Conservation (phyloP, 257 asterid genomes). For the Plantago ovata region DNA sequence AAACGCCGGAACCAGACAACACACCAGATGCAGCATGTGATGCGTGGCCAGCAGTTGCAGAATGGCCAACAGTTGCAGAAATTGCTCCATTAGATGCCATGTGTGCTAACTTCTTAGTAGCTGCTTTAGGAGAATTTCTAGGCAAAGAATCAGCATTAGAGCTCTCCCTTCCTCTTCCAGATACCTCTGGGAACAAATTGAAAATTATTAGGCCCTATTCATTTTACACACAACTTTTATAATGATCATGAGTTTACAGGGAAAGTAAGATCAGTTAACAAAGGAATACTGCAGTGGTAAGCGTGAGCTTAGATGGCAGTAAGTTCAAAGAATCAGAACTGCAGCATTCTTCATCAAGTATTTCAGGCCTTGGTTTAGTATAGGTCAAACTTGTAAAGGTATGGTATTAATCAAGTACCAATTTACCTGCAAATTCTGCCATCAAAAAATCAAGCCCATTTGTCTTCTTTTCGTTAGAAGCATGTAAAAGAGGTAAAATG, state of each 20-base stretch:
- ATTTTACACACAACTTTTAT: constrained; percentile 7
- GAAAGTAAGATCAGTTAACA: constrained; percentile 17
- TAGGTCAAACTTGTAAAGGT: background rate
- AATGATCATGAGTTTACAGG: constrained; percentile 9
- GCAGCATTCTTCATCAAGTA: constrained; percentile 8
- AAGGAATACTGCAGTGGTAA: constrained; percentile 1
- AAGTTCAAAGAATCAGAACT: constrained; percentile 8
- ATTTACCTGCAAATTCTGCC: constrained; percentile 93
- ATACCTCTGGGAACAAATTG: constrained; percentile 58
- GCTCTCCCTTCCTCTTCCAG: constrained; percentile 82
- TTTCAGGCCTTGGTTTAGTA: background rate
- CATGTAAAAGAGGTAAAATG: constrained; percentile 48
- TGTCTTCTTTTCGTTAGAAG: constrained; percentile 55
- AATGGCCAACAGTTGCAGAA: constrained; percentile 56
- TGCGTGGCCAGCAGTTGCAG: constrained; percentile 61
- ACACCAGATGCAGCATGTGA: constrained; percentile 90
- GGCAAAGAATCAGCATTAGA: constrained; percentile 60
- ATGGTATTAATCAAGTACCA: background rate
- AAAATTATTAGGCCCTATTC: constrained; percentile 20
- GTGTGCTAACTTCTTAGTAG: constrained; percentile 61
- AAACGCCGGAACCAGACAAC: constrained; percentile 94
- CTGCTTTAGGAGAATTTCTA: constrained; percentile 65
- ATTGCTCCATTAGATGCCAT: constrained; percentile 49
- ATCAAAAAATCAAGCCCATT: constrained; percentile 88
- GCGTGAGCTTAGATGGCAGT: constrained; percentile 6